Conservation (phyloP, 371 early-diverging fungal genomes). For the Apophysomyces variabilis region DNA sequence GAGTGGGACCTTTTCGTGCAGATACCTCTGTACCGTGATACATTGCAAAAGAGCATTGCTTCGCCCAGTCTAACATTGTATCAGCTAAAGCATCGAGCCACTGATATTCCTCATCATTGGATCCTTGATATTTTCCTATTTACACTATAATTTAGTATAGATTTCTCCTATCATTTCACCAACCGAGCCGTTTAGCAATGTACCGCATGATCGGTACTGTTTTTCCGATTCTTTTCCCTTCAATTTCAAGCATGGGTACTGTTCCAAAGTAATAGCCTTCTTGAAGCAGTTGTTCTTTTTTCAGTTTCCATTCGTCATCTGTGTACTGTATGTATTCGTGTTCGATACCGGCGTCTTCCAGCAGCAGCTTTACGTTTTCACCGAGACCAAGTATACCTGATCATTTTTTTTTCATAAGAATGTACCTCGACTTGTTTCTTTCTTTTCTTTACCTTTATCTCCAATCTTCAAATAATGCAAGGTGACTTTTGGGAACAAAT, state of each 20-base stretch:
- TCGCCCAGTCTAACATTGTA: conserved; percentile 10
- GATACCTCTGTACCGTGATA: neutral
- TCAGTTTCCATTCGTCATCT: conserved; percentile 19
- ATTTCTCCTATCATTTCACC: neutral
- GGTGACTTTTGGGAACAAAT: neutral
- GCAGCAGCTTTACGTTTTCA: conserved; percentile 27
- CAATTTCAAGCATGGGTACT: conserved; percentile 27
- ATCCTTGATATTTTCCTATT: conserved; percentile 27
- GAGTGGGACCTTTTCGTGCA: neutral
- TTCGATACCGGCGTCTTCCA: conserved; percentile 32
- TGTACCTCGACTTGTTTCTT: neutral
- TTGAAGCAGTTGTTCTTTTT: conserved; percentile 19
- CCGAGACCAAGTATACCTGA: conserved; percentile 23
- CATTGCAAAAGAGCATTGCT: neutral
- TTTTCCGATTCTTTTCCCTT: conserved; percentile 31
- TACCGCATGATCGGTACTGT: conserved; percentile 28
- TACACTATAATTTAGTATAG: neutral
- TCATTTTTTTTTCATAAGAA: neutral
- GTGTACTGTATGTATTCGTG: conserved; percentile 26
- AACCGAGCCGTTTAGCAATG: conserved; percentile 29
- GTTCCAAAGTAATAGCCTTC: conserved; percentile 18
- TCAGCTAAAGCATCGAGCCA: conserved; percentile 22
- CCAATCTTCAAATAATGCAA: neutral
- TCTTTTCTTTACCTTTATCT: neutral
- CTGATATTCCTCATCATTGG: conserved; percentile 31